Base-by-base conservation (phyloP, 2,329 filamentous ascomycete species). In the Fusarium sp. region DNA sequence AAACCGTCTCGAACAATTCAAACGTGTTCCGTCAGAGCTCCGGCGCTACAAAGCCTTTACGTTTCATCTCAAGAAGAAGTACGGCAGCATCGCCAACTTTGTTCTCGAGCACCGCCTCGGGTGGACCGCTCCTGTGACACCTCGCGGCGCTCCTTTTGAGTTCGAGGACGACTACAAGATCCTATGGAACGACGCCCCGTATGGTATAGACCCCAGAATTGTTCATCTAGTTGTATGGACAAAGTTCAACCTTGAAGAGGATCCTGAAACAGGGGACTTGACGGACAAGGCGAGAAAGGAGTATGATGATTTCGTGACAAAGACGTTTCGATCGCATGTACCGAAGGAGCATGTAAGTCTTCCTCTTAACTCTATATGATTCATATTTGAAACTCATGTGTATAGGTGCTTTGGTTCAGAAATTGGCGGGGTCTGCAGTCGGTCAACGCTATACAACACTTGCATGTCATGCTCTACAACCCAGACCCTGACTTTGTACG, bases 151-250 rank as follows among this genome's bases (percentile, higher is more conserved):
- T 24, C 84, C 84, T 0, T 85, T 89, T 65, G 79, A 81, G 66
- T 74, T 70, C 55, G 79, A 79, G 1, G 82, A 83, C 11, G 91
- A 96, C 75, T 81, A 91, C 73, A 94, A 89, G 78, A 90, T 97
- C 47, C 79, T 97, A 40, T 88, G 87, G 80, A 98, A 98, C 76
- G 94, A 98, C 84, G 98, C 94, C 93, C 95, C 95, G 1, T 98
- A 98, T 75, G 94, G 93, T 0, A 84, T 98, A 54, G 93, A 96
- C 73, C 76, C 83, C 46, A 85, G 87, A 52, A 94, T 97, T 68
- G 87, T 93, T 17, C 95, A 98, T 77, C 83, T 98, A 4, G 93
- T 97, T 7, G 89, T 97, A 14, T 98, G 95, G 95, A 96, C 92
- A 47, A 97, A 97, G 79, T 97, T 97, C 75, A 84, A 87, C 47